These are phyloP conservation scores for Arthrobotrys entomopaga DNA, from an alignment of 2,329 filamentous ascomycete species.

Conservation along the genomic window DNA sequence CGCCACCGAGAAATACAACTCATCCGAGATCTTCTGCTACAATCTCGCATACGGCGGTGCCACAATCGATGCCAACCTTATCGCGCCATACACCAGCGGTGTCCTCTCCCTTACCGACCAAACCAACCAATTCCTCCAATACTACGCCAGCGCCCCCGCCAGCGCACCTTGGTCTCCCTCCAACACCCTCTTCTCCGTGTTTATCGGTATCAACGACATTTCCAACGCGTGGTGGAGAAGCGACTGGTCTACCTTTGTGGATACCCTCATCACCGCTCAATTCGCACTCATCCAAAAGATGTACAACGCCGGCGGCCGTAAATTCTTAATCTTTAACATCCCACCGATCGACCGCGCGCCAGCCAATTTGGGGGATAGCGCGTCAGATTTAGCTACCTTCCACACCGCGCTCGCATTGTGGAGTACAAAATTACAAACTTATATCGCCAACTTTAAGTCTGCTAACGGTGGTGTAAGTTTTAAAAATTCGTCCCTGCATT, in stretches of 20 bases:
- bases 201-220: conserved; percentile 70
- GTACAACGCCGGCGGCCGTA: conserved; percentile 65
- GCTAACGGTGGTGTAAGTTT: conserved; percentile 42
- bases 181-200: conserved; percentile 65
- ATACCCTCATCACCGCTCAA: conserved; percentile 61
- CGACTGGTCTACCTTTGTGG: conserved; percentile 40
- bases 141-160: conserved; percentile 63
- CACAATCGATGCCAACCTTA: conserved; percentile 66
- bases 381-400: conserved; percentile 23
- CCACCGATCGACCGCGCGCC: conserved; percentile 60
- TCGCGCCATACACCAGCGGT: conserved; percentile 66
- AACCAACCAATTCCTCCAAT: conserved; percentile 63
- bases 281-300: conserved; percentile 63
- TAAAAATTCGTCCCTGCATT: too few species aligned
- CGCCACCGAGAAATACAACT: conserved; percentile 65
- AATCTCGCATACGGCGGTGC: conserved; percentile 69
- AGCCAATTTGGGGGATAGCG: conserved; percentile 27
- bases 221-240: conserved; percentile 64
- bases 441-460: conserved; percentile 48
- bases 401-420: conserved; percentile 40
- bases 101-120: conserved; percentile 68
- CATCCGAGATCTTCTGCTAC: conserved; percentile 65
- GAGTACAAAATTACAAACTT: conserved; percentile 44
- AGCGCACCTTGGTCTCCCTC: conserved; percentile 62
- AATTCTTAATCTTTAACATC: conserved; percentile 66